Evolutionary conservation across 164 flowering plant species (phyloP).

Genomic region (Kalanchoe fedtschenkoi): DNA sequence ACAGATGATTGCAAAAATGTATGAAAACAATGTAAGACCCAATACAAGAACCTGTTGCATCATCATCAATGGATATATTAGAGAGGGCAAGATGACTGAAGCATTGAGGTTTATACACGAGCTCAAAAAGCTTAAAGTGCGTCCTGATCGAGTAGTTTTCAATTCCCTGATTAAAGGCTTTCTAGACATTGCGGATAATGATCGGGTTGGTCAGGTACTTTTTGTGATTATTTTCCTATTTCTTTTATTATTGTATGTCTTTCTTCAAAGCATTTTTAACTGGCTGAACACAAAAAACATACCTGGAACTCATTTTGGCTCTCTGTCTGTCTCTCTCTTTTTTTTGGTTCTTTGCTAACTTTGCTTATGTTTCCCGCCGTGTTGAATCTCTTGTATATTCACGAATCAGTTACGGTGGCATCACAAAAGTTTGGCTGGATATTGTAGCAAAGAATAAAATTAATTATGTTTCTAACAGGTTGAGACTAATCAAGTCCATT

Average conservation of each 20-base stretch:
- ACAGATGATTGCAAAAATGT: constrained; percentile 55
- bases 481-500: neutral
- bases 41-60: constrained; percentile 76
- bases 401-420: no score
- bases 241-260: neutral
- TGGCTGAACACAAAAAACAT: neutral
- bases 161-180: constrained; percentile 75
- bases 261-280: no score
- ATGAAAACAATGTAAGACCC: constrained; percentile 34
- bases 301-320: neutral
- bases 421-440: neutral
- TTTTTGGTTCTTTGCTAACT: neutral
- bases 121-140: constrained; percentile 52
- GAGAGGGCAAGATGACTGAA: constrained; percentile 32
- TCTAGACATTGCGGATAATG: constrained; percentile 41
- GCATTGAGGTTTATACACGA: constrained; percentile 29
- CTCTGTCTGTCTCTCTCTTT: neutral
- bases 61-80: constrained; percentile 47
- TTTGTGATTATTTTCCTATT: neutral
- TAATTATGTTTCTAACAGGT: neutral
- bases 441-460: neutral
- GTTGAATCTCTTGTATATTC: no score
- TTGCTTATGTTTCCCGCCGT: no score
- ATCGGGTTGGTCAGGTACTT: constrained; percentile 38
- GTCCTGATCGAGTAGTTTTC: constrained; percentile 62